These are phyloP conservation scores for Hygrophorus russula DNA, from an alignment of 768 basidiomycete species.

Conservation along the genomic window DNA sequence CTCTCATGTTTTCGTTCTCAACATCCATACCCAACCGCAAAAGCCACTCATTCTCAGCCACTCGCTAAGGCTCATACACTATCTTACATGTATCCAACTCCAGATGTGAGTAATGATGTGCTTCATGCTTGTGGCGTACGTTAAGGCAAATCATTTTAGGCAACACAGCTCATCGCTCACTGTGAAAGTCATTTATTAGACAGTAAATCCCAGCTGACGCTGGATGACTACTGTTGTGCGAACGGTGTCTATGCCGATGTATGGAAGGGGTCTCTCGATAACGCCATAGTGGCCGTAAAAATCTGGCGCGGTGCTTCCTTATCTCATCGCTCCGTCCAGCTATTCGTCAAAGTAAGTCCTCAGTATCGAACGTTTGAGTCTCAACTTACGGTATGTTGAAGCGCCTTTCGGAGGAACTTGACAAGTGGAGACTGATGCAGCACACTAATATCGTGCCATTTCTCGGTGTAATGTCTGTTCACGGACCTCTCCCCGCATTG, in stretches of 20 bases:
- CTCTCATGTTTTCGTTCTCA: too few species aligned
- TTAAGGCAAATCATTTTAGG: neutral
- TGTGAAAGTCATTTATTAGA: neutral
- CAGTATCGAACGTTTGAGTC: neutral
- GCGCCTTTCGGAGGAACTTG: conserved; percentile 4
- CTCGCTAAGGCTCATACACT: too few species aligned
- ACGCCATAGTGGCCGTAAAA: conserved; percentile 3
- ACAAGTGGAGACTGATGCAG: conserved; percentile 9
- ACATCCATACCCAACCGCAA: too few species aligned
- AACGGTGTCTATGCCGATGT: conserved; percentile 6
- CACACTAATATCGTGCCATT: conserved; percentile 14
- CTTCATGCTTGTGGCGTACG: too few species aligned
- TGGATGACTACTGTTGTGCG: neutral
- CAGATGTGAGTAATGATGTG: neutral
- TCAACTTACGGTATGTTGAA: neutral
- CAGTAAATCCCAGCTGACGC: neutral
- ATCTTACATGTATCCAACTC: too few species aligned
- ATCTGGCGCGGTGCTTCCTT: conserved; percentile 10
- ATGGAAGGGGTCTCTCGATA: conserved; percentile 6
- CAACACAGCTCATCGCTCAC: neutral
- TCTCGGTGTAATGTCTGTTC: conserved; percentile 9
- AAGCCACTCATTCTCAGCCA: too few species aligned
- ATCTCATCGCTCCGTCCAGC: neutral
- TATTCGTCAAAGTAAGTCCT: conserved; percentile 6
- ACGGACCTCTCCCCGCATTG: conserved; percentile 14